A percentile compares a stretch with the other conserved stretches of the same genome.
Conservation (phyloP, 2,329 filamentous ascomycete species). For the Myriosclerotinia duriaeana region DNA sequence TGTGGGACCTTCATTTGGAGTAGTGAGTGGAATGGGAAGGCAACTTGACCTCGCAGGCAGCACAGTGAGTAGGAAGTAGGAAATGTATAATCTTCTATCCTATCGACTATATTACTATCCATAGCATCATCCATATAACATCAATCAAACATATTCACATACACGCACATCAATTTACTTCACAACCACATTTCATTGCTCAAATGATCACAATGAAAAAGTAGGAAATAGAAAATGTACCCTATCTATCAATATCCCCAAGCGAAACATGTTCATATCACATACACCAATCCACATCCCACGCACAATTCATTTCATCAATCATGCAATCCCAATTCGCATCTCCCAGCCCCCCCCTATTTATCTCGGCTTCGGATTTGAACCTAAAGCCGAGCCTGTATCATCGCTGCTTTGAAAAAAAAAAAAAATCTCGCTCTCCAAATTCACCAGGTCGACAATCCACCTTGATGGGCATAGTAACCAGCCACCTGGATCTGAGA, state of each 20-base stretch:
- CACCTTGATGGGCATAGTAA: not conserved
- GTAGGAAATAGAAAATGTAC: not conserved
- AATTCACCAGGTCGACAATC: not conserved
- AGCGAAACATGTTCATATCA: not conserved
- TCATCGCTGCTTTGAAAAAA: not conserved
- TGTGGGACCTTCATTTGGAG: constrained; percentile 74
- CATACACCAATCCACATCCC: not conserved
- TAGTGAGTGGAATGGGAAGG: constrained; percentile 35
- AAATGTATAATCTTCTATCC: not conserved
- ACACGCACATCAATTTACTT: not conserved
- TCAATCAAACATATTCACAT: not conserved
- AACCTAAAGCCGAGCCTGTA: not conserved
- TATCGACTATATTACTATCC: not conserved
- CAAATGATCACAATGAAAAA: too few relatives aligned
- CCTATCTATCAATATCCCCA: not conserved
- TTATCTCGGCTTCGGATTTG: not conserved
- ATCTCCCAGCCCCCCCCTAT: not conserved
- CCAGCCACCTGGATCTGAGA: not conserved
- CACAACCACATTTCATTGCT: not conserved
- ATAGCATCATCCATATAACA: not conserved
- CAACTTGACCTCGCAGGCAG: not conserved
- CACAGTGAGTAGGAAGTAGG: not conserved
- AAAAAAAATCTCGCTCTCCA: not conserved
- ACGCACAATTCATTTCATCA: not conserved
- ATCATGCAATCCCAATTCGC: not conserved